Evolutionary conservation across 768 basidiomycete genomes (phyloP).

Genomic region (Grammothele lineata): DNA sequence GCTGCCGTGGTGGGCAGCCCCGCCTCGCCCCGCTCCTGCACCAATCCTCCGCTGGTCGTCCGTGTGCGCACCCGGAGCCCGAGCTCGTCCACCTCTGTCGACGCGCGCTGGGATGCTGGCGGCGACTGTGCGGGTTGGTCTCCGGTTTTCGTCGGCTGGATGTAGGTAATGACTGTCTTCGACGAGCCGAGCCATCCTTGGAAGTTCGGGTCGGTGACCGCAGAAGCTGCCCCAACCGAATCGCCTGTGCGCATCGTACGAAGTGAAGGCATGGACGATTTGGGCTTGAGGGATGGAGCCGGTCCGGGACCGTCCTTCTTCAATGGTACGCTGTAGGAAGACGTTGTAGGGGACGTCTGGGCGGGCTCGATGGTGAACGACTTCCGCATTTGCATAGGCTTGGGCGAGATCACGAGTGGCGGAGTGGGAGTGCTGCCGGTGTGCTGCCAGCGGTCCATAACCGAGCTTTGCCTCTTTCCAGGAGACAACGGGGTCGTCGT

Average conservation of each 20-base stretch:
- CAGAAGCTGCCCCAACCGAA: slow-evolving; percentile 10
- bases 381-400: slow-evolving; percentile 37
- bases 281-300: slow-evolving; percentile 32
- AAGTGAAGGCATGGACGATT: slow-evolving; percentile 37
- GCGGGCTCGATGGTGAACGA: slow-evolving; percentile 33
- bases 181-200: slow-evolving; percentile 55
- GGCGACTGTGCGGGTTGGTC: slow-evolving; percentile 33
- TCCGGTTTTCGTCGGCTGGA: slow-evolving; percentile 45
- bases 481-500: slow-evolving; percentile 23
- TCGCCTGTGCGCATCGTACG: slow-evolving; percentile 28
- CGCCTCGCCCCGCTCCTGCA: slow-evolving; percentile 11
- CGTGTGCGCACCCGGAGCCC: slow-evolving; percentile 29
- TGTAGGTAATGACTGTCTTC: slow-evolving; percentile 68
- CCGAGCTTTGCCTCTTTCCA: slow-evolving; percentile 36
- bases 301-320: slow-evolving; percentile 27
- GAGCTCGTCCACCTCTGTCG: slow-evolving; percentile 35
- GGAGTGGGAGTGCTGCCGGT: slow-evolving; percentile 37
- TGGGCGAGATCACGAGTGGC: slow-evolving; percentile 32
- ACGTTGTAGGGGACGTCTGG: slow-evolving; percentile 14
- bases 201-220: slow-evolving; percentile 15
- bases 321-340: slow-evolving; percentile 16
- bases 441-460: slow-evolving; percentile 69
- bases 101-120: slow-evolving; percentile 1
- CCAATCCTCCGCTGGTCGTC: slow-evolving; percentile 21
- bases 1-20: slow-evolving; percentile 35